Conservation (phyloP, 164 flowering plant genomes). For the Sedum album region DNA sequence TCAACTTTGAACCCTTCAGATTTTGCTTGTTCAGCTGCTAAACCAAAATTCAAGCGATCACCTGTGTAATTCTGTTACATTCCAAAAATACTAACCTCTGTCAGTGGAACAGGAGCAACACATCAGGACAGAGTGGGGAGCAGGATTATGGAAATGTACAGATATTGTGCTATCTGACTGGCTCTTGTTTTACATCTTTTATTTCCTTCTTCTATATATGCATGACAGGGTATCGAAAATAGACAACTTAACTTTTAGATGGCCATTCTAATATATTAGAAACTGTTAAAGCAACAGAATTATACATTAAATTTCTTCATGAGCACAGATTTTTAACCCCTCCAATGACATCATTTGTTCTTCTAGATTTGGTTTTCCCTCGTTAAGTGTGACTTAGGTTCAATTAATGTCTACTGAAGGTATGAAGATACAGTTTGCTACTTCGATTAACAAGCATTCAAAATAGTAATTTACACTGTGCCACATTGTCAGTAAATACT, state of each 20-base stretch:
- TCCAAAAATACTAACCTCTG: not conserved
- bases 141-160: not conserved
- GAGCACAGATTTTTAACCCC: not conserved
- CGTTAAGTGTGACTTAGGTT: not conserved
- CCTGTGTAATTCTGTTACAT: conserved; percentile 83
- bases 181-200: not conserved
- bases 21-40: conserved; percentile 96
- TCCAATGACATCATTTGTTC: not conserved
- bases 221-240: not conserved
- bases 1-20: conserved; percentile 89
- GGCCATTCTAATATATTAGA: too few species aligned
- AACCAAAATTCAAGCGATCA: conserved; percentile 92
- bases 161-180: not conserved
- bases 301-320: not conserved
- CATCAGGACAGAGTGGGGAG: not conserved
- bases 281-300: not conserved
- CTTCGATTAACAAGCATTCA: not conserved
- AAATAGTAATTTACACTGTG: not conserved
- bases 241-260: not conserved
- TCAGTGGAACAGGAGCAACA: not conserved
- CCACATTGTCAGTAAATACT: not conserved
- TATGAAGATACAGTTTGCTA: not conserved
- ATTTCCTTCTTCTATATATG: not conserved
- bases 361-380: not conserved
- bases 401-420: not conserved